Percentiles rank a stretch among this genome's conserved stretches.
Conservation (phyloP, 2,329 filamentous ascomycete genomes). For the Colletotrichum falcatum region DNA sequence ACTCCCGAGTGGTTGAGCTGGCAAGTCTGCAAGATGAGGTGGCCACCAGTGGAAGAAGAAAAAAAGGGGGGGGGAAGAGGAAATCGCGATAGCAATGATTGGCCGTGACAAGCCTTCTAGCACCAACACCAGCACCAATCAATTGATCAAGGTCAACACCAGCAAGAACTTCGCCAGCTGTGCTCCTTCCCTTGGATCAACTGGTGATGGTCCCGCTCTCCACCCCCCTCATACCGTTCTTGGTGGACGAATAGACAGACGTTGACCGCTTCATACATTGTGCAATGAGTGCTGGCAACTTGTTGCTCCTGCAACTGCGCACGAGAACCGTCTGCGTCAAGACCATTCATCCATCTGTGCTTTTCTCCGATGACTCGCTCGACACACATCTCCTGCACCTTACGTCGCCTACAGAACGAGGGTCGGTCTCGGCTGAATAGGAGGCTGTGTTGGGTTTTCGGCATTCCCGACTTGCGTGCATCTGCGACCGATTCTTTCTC, state of each 20-base stretch:
- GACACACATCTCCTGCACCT: background rate
- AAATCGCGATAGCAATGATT: constrained; percentile 25
- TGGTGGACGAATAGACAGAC: background rate
- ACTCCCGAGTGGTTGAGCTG: constrained; percentile 20
- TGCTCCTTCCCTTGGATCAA: background rate
- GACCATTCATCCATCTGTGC: background rate
- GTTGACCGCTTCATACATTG: background rate
- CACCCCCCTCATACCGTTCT: no score
- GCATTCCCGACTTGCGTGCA: background rate
- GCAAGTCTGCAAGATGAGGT: constrained; percentile 38
- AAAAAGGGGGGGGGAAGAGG: no score
- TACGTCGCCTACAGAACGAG: background rate
- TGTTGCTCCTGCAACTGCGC: no score
- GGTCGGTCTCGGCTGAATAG: background rate
- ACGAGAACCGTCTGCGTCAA: no score
- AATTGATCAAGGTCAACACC: background rate
- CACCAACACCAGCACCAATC: constrained; percentile 4
- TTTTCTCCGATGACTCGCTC: background rate
- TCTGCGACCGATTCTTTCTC: background rate
- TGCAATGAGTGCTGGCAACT: background rate
- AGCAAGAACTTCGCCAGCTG: background rate
- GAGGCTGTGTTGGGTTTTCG: background rate
- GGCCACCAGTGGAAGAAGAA: constrained; percentile 10
- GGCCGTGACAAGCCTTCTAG: background rate
- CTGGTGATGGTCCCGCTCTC: background rate